Conservation (phyloP, 371 early-diverging fungal genomes). For the Mucor irregularis region DNA sequence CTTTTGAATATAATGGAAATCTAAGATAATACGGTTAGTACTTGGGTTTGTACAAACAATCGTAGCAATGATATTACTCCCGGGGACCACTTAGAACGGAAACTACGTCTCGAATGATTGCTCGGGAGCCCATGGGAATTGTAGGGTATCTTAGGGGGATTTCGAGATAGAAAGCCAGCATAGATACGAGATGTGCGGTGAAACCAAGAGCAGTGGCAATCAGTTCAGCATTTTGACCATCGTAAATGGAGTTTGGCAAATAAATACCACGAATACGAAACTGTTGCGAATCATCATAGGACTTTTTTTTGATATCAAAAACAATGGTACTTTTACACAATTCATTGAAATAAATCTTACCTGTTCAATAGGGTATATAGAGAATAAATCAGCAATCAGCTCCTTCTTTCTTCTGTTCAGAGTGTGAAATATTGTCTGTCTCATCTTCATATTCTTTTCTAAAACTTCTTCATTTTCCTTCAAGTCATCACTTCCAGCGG, state of each 20-base stretch:
- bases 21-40: slow-evolving; percentile 35
- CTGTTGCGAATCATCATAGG: slow-evolving; percentile 52
- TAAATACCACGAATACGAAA: slow-evolving; percentile 65
- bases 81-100: slow-evolving; percentile 54
- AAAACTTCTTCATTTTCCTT: slow-evolving; percentile 43
- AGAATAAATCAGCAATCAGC: slow-evolving; percentile 59
- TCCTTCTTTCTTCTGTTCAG: slow-evolving; percentile 51
- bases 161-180: slow-evolving; percentile 74
- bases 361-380: slow-evolving; percentile 69
- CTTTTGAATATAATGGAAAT: slow-evolving; percentile 76
- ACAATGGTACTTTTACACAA: slow-evolving; percentile 8
- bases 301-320: slow-evolving; percentile 47
- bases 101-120: slow-evolving; percentile 71
- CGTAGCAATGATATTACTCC: slow-evolving; percentile 39
- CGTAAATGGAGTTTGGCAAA: slow-evolving; percentile 65
- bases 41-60: neutral
- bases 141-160: slow-evolving; percentile 79
- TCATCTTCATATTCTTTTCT: slow-evolving; percentile 51
- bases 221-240: slow-evolving; percentile 66
- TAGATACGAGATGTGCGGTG: slow-evolving; percentile 67
- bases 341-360: slow-evolving; percentile 31
- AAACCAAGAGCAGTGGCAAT: slow-evolving; percentile 78
- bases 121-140: slow-evolving; percentile 74
- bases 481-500: slow-evolving; percentile 37
- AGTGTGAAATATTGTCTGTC: slow-evolving; percentile 40